Conservation (phyloP, 495 filamentous ascomycete species). For the Podospora bellae-mahoneyi region DNA sequence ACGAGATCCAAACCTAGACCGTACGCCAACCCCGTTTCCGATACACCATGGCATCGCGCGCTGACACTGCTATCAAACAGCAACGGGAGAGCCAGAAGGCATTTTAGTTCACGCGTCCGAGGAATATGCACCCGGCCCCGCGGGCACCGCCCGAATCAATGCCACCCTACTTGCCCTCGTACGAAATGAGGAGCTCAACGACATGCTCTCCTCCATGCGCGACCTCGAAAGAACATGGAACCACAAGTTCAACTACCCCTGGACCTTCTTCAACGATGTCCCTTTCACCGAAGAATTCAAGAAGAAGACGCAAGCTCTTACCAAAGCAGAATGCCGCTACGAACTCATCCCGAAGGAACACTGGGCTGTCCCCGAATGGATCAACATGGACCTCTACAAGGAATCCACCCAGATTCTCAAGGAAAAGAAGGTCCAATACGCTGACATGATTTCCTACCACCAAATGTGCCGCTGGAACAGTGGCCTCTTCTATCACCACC, state of each 20-base stretch:
- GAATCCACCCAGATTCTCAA: conserved; percentile 81
- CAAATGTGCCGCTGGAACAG: conserved; percentile 99
- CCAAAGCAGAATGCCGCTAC: conserved; percentile 80
- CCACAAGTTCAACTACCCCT: conserved; percentile 98
- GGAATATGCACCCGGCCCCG: conserved; percentile 66
- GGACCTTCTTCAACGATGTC: conserved; percentile 98
- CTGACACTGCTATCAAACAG: conserved; percentile 40
- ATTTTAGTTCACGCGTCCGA: conserved; percentile 67
- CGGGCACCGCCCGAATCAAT: conserved; percentile 77
- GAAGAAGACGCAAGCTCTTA: conserved; percentile 65
- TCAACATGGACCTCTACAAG: conserved; percentile 77
- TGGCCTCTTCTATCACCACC: conserved; percentile 96
- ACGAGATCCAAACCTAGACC: conserved; percentile 77
- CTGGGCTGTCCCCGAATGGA: conserved; percentile 91
- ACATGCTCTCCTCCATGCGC: conserved; percentile 79
- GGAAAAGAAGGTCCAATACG: conserved; percentile 87
- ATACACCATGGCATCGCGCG: background rate
- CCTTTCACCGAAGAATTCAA: conserved; percentile 94
- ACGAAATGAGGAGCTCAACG: conserved; percentile 80
- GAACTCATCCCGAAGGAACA: conserved; percentile 90
- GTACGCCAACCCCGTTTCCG: conserved; percentile 44
- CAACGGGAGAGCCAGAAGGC: conserved; percentile 76
- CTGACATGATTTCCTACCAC: conserved; percentile 83
- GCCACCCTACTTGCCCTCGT: conserved; percentile 93
- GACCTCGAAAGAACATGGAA: conserved; percentile 97